Evolutionary conservation across 2,329 filamentous ascomycete genomes (phyloP).

Genomic region (Aspergillus pseudonomiae): DNA sequence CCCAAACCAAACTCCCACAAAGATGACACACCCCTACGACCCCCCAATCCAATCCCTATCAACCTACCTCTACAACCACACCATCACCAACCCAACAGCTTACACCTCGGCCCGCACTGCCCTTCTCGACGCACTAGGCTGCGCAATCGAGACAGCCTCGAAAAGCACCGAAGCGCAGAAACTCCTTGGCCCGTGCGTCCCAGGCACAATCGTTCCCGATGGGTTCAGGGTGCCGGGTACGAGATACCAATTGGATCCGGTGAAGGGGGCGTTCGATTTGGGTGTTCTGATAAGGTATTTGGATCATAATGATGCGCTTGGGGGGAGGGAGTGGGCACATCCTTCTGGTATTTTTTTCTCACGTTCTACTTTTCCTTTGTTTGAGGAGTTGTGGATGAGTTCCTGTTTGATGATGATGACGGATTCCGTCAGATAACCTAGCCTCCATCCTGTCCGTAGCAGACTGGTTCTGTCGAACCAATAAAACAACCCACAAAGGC

Average conservation of each 20-base stretch:
- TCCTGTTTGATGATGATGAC: neutral
- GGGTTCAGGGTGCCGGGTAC: constrained; percentile 46
- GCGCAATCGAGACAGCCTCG: constrained; percentile 28
- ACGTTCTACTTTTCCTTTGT: neutral
- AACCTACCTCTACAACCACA: constrained; percentile 26
- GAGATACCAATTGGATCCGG: constrained; percentile 36
- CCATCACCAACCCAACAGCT: constrained; percentile 21
- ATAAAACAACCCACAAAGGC: constrained; percentile 9
- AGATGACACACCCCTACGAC: constrained; percentile 28
- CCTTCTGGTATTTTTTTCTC: constrained; percentile 34
- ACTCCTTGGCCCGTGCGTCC: constrained; percentile 21
- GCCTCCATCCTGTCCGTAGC: constrained; percentile 40
- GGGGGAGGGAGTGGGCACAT: constrained; percentile 49
- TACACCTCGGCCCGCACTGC: constrained; percentile 22
- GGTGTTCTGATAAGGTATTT: constrained; percentile 44
- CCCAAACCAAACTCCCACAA: neutral
- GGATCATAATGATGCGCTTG: constrained; percentile 48
- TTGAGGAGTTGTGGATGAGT: neutral
- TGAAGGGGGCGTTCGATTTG: constrained; percentile 45
- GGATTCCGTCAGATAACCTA: constrained; percentile 40
- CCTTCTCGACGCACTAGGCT: constrained; percentile 31
- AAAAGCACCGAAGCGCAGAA: constrained; percentile 22
- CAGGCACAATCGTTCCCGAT: constrained; percentile 25
- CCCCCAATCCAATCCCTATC: constrained; percentile 35
- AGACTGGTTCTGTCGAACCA: constrained; percentile 34